phyloP scores from a whole-genome alignment of 257 asterid genomes.

The Plectranthus barbatus region DNA sequence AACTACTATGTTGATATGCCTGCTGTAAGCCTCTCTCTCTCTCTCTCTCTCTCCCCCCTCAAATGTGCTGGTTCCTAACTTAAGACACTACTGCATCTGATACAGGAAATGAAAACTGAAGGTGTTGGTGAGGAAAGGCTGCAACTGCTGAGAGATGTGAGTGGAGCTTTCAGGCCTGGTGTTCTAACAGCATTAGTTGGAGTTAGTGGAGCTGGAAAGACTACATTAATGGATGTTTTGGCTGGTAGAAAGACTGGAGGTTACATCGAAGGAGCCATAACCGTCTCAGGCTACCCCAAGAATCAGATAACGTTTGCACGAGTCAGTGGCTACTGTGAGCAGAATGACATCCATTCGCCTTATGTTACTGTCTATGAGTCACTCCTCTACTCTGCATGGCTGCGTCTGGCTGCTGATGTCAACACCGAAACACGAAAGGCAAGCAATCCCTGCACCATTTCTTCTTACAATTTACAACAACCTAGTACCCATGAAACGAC shows the following conservation, averaged over 20 bases:
- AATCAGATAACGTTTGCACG: constrained; percentile 71
- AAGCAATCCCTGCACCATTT: constrained; percentile 1
- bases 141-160: constrained; percentile 59
- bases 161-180: constrained; percentile 86
- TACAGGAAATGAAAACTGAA: constrained; percentile 75
- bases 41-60: neutral
- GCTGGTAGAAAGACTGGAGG: constrained; percentile 58
- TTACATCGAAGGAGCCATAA: no score
- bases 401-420: constrained; percentile 71
- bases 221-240: constrained; percentile 86
- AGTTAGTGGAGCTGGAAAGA: constrained; percentile 93
- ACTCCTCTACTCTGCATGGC: constrained; percentile 86
- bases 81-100: neutral
- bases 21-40: constrained; percentile 33
- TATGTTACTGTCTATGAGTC: constrained; percentile 77
- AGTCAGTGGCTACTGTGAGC: constrained; percentile 86
- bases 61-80: neutral
- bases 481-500: neutral
- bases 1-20: constrained; percentile 85
- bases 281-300: no score
- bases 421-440: constrained; percentile 64
- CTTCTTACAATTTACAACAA: neutral
- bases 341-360: constrained; percentile 85
- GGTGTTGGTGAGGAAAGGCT: constrained; percentile 55
- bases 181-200: constrained; percentile 77